Conservation (phyloP, 441 rosid genomes). For the Croton laevigatus region DNA sequence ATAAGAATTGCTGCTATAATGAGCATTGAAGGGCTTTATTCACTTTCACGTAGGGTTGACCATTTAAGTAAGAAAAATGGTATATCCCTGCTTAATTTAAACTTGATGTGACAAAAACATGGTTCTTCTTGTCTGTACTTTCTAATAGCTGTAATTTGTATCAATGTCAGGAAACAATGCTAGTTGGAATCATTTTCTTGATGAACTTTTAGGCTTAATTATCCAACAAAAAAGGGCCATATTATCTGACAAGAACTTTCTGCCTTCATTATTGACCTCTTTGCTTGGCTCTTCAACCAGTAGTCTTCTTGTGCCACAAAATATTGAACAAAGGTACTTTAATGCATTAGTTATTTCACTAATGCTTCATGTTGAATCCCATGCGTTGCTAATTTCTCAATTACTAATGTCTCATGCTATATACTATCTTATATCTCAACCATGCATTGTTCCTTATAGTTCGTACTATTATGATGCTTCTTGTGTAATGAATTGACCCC, state of each 20-base stretch:
- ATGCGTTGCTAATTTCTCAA: neutral
- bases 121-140: conserved; percentile 11
- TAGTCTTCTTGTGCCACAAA: conserved; percentile 66
- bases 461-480: too few species aligned
- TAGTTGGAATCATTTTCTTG: conserved; percentile 65
- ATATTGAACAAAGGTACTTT: conserved; percentile 68
- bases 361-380: neutral
- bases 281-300: conserved; percentile 62
- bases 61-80: conserved; percentile 89
- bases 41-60: conserved; percentile 56
- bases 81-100: conserved; percentile 34
- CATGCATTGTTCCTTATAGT: neutral
- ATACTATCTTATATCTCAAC: neutral
- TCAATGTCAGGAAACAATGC: conserved; percentile 65
- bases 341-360: conserved; percentile 4
- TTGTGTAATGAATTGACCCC: neutral
- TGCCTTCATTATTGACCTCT: conserved; percentile 71
- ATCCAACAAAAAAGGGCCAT: conserved; percentile 80
- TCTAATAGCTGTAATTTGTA: conserved; percentile 16
- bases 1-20: conserved; percentile 70
- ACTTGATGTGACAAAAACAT: neutral
- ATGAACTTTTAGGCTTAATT: conserved; percentile 69
- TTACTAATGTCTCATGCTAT: neutral
- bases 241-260: conserved; percentile 73
- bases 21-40: conserved; percentile 66